Evolutionary conservation across 306 rosid genomes (phyloP).

Genomic region (Elaeagnus macrophylla): DNA sequence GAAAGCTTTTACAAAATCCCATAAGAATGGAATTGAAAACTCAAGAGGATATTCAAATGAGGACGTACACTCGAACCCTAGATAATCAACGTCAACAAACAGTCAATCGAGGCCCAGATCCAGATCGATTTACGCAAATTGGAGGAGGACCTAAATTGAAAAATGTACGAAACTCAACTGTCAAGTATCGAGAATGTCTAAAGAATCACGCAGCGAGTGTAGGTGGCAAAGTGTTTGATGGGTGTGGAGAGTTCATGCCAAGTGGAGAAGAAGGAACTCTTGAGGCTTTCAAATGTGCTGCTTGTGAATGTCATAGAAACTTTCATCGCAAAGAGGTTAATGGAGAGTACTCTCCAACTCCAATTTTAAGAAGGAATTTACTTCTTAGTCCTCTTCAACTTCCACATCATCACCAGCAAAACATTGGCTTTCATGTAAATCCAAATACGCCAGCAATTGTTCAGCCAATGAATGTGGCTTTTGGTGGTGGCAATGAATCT

Average conservation of each 20-base stretch:
- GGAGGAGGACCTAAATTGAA: conserved; percentile 15
- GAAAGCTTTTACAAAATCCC: too few species aligned
- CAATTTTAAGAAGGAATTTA: conserved; percentile 25
- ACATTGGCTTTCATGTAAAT: conserved; percentile 20
- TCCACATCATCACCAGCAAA: conserved; percentile 24
- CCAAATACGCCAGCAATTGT: conserved; percentile 23
- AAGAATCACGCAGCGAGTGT: conserved; percentile 47
- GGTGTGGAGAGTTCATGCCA: conserved; percentile 58
- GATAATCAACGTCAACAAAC: conserved; percentile 6
- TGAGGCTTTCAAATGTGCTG: conserved; percentile 46
- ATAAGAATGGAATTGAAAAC: conserved; percentile 33
- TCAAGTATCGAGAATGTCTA: conserved; percentile 35
- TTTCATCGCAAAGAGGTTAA: conserved; percentile 47
- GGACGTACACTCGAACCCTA: conserved; percentile 28
- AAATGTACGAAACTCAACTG: background rate
- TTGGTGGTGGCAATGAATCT: conserved; percentile 25
- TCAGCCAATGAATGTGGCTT: conserved; percentile 45
- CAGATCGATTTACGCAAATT: conserved; percentile 10
- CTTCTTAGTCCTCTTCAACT: conserved; percentile 29
- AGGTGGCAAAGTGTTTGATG: conserved; percentile 42
- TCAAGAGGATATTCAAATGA: conserved; percentile 31
- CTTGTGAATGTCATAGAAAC: conserved; percentile 43
- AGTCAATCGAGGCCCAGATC: conserved; percentile 12
- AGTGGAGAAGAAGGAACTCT: conserved; percentile 41
- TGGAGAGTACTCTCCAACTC: conserved; percentile 34